These are phyloP conservation scores for Pseudozyma hubeiensis DNA, from an alignment of 1,284 basidiomycete genomes.

Conservation along the genomic window DNA sequence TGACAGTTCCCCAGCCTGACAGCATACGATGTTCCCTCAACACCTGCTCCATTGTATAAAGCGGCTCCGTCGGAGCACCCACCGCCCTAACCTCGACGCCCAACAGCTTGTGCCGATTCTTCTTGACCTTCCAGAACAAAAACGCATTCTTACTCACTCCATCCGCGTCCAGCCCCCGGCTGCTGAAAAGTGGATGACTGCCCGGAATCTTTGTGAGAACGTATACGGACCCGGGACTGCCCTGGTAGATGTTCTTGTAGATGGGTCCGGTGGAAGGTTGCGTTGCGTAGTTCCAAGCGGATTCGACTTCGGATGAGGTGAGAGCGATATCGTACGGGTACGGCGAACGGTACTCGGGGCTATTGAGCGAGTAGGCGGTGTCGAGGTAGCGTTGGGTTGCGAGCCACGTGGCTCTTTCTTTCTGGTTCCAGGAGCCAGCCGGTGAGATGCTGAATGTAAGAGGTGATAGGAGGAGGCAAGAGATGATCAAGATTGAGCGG, in stretches of 20 bases:
- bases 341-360: not conserved
- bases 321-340: not conserved
- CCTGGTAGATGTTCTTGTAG: not conserved
- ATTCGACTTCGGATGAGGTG: not conserved
- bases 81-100: not conserved
- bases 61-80: not conserved
- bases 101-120: not conserved
- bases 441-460: not conserved
- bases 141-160: slow-evolving; percentile 1
- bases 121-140: slow-evolving; percentile 14
- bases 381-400: not conserved
- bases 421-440: not conserved
- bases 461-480: not conserved
- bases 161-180: not conserved
- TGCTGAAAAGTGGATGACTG: not conserved
- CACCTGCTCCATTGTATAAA: not conserved
- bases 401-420: not conserved
- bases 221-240: not conserved
- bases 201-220: slow-evolving; percentile 13
- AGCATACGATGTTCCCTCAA: too few relatives aligned
- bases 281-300: slow-evolving; percentile 1
- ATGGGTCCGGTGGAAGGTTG: not conserved
- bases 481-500: not conserved
- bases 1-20: too few relatives aligned
- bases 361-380: too few relatives aligned